Percentiles rank a stretch among this genome's conserved stretches.
phyloP scores from a whole-genome alignment of 768 basidiomycete genomes.

The Tylopilus rubrobrunneus region DNA sequence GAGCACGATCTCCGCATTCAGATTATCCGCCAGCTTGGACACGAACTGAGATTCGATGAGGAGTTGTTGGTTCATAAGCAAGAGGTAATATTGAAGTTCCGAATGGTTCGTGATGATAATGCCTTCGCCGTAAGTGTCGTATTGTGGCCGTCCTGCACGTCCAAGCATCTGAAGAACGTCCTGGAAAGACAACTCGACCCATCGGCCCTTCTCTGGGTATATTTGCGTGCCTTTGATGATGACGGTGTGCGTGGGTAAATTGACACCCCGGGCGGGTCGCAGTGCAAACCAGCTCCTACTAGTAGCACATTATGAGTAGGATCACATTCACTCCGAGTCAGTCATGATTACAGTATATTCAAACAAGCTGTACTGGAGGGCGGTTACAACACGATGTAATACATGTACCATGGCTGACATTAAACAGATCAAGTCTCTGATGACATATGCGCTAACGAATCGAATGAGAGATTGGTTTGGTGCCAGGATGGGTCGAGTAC shows the following conservation, averaged over 20 bases:
- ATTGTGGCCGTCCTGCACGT: constrained; percentile 94
- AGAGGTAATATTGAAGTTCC: constrained; percentile 95
- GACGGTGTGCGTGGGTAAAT: constrained; percentile 94
- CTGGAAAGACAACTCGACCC: constrained; percentile 93
- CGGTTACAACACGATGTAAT: no score
- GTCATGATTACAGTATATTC: no score
- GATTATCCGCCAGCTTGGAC: constrained; percentile 84
- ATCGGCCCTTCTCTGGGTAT: constrained; percentile 96
- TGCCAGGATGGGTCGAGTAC: no score
- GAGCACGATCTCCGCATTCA: constrained; percentile 96
- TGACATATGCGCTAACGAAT: no score
- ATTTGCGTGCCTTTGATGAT: constrained; percentile 99
- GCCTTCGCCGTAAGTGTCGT: constrained; percentile 95
- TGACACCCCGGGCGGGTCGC: constrained; percentile 99
- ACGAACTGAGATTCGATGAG: constrained; percentile 98
- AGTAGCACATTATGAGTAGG: no score
- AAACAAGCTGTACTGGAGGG: no score
- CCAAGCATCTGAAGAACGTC: constrained; percentile 99
- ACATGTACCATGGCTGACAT: no score
- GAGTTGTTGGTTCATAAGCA: constrained; percentile 92
- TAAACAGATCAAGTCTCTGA: no score
- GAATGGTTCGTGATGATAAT: constrained; percentile 98
- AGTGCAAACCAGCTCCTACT: constrained; percentile 90
- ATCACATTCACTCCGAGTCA: no score
- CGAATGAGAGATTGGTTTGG: no score